Evolutionary conservation across 805 yeast genomes (phyloP), one percentile per base, ranked within the genome.

Genomic region (Candida loeiensis): DNA sequence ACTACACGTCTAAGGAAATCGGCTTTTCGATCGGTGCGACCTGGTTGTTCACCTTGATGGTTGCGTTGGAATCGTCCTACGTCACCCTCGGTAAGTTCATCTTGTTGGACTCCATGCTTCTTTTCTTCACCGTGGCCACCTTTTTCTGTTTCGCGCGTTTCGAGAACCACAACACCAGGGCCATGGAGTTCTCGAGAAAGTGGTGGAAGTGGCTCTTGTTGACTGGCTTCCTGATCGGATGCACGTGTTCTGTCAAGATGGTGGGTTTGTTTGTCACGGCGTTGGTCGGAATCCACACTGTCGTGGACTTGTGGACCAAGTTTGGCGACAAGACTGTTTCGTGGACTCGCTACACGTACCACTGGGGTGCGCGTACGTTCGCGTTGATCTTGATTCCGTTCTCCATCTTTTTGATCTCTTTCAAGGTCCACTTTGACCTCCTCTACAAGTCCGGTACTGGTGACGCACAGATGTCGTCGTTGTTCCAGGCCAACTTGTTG

Each of bases 131-230:
- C 8, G 82, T 83, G 37, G 71, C 89, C n/a, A 83, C 96, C 5
- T 73, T 87, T 43, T 82, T 74, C 57, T 75, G 85, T 48, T 77
- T 90, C 57, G 74, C 79, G 38, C 74, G 84, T 63, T 82, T 87
- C 66, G 83, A 86, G 64, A 78, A 73, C 51, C 68, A 74, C 54
- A 77, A 77, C 58, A 61, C 53, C 42, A 63, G 71, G 29, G 48
- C 55, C 12, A 57, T 64, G 37, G 67, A 69, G 25, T 87, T 90
- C 56, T 58, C 85, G 9, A 69, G 80, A 54, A 75, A 78, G 56
- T 91, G 99, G 97, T 93, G 95, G 95, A 80, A 79, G 59, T 91
- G 97, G 96, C 64, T 93, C 38, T 51, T 83, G 17, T 65, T 85
- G 43, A 85, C 95, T 6, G 99, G 99, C 49, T 66, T 88, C 38